Evolutionary conservation across 2,329 filamentous ascomycete genomes (phyloP), one percentile per base, ranked within the genome.

Genomic region (Pseudogymnoascus sp.): DNA sequence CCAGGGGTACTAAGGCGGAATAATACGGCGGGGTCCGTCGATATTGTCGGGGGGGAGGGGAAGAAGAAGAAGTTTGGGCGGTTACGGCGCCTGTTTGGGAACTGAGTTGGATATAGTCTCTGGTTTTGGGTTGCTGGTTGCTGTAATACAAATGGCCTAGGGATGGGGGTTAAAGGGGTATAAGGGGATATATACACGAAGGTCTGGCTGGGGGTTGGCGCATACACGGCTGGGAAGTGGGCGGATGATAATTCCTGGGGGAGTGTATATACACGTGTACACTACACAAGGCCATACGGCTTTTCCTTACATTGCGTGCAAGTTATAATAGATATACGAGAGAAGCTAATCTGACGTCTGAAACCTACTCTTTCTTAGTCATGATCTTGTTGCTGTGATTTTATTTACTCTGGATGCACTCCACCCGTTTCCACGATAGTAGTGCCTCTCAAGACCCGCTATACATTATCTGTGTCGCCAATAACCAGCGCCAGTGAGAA

Each of bases 221-320:
- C 29, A 55, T 33, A 14, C 49, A 55, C 16, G 49, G 49, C n/a
- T 10, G 49, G 49, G 49, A 19, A 55, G 29, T 33, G 49, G 26
- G 29, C 29, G 49, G 49, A 14, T 33, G 16, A 55, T 55, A 55
- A 55, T 55, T 55, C 29, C 49, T 14, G 49, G 5, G 29, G 29
- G 49, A 55, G 49, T 55, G 49, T 55, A 55, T 55, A 55, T 55
- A 55, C 49, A 55, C 49, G 49, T 55, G 49, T 55, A 55, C 49
- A 33, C 29, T 33, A 55, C 49, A 33, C 49, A 55, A 55, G 49
- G 21, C 49, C 49, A 33, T 55, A 55, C 49, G 49, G 49, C 49
- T 21, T 55, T 55, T 55, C 49, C 49, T 55, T 55, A 55, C 33
- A 8, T 55, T 33, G 10, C 49, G 21, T 55, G n/a, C 49, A 21